Base-by-base conservation (phyloP, 1,284 basidiomycete species). In the Veloporphyrellus conicus region DNA sequence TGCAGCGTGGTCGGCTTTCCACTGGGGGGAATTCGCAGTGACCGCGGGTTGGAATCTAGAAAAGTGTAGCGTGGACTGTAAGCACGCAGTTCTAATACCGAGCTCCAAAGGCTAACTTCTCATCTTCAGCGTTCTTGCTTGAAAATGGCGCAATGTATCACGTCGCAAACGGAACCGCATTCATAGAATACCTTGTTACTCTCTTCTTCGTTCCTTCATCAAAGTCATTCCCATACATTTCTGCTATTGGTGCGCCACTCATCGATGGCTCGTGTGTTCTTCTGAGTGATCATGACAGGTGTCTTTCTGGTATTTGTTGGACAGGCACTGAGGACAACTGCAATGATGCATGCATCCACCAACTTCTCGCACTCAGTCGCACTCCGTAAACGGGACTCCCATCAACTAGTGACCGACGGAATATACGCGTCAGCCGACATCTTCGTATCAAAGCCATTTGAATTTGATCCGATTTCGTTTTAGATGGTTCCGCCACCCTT, bases 11-110 rank as follows among this genome's bases (percentile, higher is more conserved):
- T 76, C 87, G 1, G 69, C 76, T 29, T 99, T 99, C 64, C 96
- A 99, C 63, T 87, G 93, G 79, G 82, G 81, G 32, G 96, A 99
- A 67, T 99, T 95, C 64, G 86, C 86, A 43, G 92, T 95, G 7
- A 98, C 96, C 4, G 93, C 94, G 1, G 89, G 90, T 16, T 99
- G 91, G 88, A 99, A 99, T 67, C 71, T 87, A 33, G 86, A 89
- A 45, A 95, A 94, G 66, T 88, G 94, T 59, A 92, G 84, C 52
- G 82, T 95, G 4, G 92, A 96, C 64, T 95, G 94, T 96, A 65
- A 75, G 90, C 74, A 41, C 40, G 14, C n/a, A n/a, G n/a, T n/a
- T n/a, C n/a, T n/a, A n/a, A n/a, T n/a, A n/a, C n/a, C n/a, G n/a
- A n/a, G n/a, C n/a, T n/a, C n/a, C n/a, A n/a, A n/a, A n/a, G n/a